A percentile compares a stretch with the other conserved stretches of the same genome.
Conservation (phyloP, 2,329 filamentous ascomycete genomes). For the Didymella pinodella region DNA sequence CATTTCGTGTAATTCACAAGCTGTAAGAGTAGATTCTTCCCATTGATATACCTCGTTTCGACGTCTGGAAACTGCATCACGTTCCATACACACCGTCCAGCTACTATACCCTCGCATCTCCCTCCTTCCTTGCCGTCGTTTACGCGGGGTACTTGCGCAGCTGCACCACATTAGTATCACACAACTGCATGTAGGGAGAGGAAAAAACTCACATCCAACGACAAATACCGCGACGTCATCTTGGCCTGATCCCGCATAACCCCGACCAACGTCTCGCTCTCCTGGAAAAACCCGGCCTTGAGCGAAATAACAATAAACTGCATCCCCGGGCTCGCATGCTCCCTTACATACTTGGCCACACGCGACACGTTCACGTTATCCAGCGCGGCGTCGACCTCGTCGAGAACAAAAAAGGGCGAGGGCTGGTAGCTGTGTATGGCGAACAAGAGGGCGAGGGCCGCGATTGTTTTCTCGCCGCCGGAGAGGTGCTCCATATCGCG, state of each 20-base stretch:
- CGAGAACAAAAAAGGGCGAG: conserved; percentile 94
- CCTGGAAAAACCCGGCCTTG: conserved; percentile 94
- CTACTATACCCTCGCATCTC: too few relatives aligned
- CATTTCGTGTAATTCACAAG: too few relatives aligned
- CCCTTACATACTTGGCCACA: conserved; percentile 94
- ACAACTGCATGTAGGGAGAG: neutral
- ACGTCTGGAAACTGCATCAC: too few relatives aligned
- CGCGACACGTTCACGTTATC: conserved; percentile 97
- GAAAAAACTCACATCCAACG: conserved; percentile 81
- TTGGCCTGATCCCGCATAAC: conserved; percentile 94
- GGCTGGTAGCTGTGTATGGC: conserved; percentile 97
- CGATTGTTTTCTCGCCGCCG: conserved; percentile 98
- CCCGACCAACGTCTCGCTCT: conserved; percentile 93
- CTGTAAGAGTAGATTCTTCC: too few relatives aligned
- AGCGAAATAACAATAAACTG: conserved; percentile 98
- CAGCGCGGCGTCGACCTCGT: conserved; percentile 97
- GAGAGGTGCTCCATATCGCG: conserved; percentile 98
- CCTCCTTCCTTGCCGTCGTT: too few relatives aligned
- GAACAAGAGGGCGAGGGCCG: conserved; percentile 92
- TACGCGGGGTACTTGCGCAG: conserved; percentile 36
- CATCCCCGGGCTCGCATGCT: conserved; percentile 95
- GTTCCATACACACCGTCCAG: too few relatives aligned
- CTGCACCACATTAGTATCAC: conserved; percentile 31
- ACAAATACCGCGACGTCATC: conserved; percentile 90
- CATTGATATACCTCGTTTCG: too few relatives aligned